Evolutionary conservation across 257 asterid species (phyloP), one percentile per base, ranked within the genome.

Genomic region (Apocynum venetum): DNA sequence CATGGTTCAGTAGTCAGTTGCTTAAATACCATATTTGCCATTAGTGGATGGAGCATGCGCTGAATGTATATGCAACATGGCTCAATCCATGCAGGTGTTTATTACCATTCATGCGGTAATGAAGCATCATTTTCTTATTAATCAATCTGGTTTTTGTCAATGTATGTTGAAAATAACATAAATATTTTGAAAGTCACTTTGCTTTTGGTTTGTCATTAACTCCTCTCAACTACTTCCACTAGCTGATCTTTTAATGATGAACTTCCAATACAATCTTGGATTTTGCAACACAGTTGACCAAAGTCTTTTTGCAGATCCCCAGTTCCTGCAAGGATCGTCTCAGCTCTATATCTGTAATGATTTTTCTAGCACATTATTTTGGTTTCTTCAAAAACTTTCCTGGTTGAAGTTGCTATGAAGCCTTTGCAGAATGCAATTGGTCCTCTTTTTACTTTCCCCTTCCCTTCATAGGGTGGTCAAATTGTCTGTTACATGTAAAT

Each of bases 391-490:
- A 19, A 43, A 44, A 2, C 15, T 71, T 20, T 51, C 31, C 46
- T 38, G 40, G 72, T 63, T 10, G 65, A 38, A 69, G 38, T 20
- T 51, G 59, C 66, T 13, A 2, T 25, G 48, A 49, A 73, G 70
- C 47, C 56, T 65, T 65, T 73, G 79, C 19, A 52, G 8, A 19
- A 51, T 73, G 36, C 73, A 10, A 19, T 71, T 78, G 7, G 35
- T 60, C 55, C 71, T 65, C 70, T 36, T 2, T 40, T 36, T 5
- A 1, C 13, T 36, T 63, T 3, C 4, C 35, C 25, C 71, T 38
- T 66, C 48, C 25, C n/a, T 7, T 66, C 7, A 15, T 15, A 3
- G 38, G 3, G 38, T 0, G 31, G 31, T 25, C 31, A 25, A 25
- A 25, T 25, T 25, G 31, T 25, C 49, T 47, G 63, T 14, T n/a